These are phyloP conservation scores for Aspergillus sp. DNA, from an alignment of 2,329 filamentous ascomycete species.

Conservation along the genomic window DNA sequence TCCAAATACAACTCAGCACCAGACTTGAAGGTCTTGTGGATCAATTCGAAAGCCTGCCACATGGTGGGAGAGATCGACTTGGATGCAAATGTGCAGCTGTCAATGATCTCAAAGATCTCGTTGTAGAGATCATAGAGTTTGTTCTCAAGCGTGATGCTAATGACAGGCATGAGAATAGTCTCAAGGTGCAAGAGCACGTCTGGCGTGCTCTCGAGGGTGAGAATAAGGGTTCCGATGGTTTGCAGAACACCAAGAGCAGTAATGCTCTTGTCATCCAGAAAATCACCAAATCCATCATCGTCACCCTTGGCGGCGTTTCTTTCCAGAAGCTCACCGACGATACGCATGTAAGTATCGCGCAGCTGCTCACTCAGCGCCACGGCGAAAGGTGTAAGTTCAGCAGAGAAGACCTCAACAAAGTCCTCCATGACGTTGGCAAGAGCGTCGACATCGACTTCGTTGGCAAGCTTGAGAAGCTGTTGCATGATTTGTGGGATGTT, in stretches of 20 bases:
- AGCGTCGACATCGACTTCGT: conserved; percentile 95
- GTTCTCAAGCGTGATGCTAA: conserved; percentile 92
- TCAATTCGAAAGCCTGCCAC: conserved; percentile 97
- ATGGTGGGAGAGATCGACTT: conserved; percentile 93
- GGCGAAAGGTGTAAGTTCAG: conserved; percentile 92
- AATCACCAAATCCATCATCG: conserved; percentile 78
- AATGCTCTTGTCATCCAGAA: conserved; percentile 96
- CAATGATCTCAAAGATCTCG: conserved; percentile 97
- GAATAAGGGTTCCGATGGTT: conserved; percentile 93
- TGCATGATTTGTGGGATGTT: conserved; percentile 99
- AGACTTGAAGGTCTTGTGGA: conserved; percentile 94
- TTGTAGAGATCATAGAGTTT: conserved; percentile 98
- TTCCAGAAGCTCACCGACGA: conserved; percentile 84
- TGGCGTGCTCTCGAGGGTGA: conserved; percentile 93
- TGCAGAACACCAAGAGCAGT: conserved; percentile 93
- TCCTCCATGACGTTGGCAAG: conserved; percentile 99
- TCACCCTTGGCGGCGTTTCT: conserved; percentile 70
- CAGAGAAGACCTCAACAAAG: conserved; percentile 97
- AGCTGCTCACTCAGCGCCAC: conserved; percentile 94
- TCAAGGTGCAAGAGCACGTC: conserved; percentile 93
- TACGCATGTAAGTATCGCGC: conserved; percentile 89
- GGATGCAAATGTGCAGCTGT: conserved; percentile 96
- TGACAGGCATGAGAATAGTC: conserved; percentile 93
- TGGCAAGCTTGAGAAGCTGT: conserved; percentile 90
- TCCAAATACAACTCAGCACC: conserved; percentile 96